phyloP scores from a whole-genome alignment of 129 eudicot genomes.

The Chrysanthemum lavandulifolium region DNA sequence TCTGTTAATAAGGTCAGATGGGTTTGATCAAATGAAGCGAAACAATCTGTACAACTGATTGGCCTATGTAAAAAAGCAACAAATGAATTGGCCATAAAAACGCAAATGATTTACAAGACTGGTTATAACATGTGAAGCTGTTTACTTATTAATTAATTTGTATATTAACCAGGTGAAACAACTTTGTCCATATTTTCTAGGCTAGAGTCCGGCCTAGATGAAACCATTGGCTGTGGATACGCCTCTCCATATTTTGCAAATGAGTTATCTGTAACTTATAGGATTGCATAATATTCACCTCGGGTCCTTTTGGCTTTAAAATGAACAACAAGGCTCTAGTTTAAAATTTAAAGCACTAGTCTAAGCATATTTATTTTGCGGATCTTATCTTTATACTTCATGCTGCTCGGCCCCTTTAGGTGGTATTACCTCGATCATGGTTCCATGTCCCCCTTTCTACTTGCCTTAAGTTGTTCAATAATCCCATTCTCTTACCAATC shows the following conservation, averaged over 20 bases:
- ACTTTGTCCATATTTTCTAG: not conserved
- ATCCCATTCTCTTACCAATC: not conserved
- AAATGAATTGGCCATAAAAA: not conserved
- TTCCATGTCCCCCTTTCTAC: not conserved
- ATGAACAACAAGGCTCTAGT: too few relatives aligned
- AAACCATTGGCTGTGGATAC: slow-evolving; percentile 2
- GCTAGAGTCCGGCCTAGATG: not conserved
- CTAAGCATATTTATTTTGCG: not conserved
- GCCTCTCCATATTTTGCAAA: not conserved
- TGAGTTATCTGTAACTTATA: not conserved
- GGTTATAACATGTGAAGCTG: not conserved
- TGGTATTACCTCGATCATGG: not conserved
- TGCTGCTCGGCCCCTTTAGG: not conserved
- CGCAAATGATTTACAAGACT: slow-evolving; percentile 7
- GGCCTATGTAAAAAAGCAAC: not conserved
- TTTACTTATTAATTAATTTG: not conserved
- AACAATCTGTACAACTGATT: slow-evolving; percentile 17
- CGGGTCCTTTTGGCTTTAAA: too few relatives aligned
- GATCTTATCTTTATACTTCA: too few relatives aligned
- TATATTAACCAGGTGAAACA: not conserved
- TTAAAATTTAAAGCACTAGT: too few relatives aligned
- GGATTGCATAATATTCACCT: too few relatives aligned
- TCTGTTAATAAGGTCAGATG: slow-evolving; percentile 5
- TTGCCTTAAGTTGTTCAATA: not conserved
- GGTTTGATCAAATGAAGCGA: slow-evolving; percentile 18